phyloP scores from a whole-genome alignment of 257 asterid species.

The Nicotiana attenuata region DNA sequence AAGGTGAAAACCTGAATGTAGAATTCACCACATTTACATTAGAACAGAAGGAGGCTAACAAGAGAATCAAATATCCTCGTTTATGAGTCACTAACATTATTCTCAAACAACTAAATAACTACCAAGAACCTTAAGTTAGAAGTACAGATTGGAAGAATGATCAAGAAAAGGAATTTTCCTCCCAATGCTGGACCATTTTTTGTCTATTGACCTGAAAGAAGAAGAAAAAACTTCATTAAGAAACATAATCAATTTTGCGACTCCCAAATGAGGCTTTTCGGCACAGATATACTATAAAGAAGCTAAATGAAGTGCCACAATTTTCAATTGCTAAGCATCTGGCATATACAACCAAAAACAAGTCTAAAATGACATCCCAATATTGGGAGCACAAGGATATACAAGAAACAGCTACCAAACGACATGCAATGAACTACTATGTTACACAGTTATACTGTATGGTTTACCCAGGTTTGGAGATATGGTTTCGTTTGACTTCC shows the following conservation, averaged over 20 bases:
- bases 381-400: background rate
- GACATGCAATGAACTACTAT: background rate
- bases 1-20: background rate
- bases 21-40: constrained; percentile 4
- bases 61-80: constrained; percentile 2
- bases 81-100: background rate
- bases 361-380: background rate
- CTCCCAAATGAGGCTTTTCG: background rate
- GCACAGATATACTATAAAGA: background rate
- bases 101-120: background rate
- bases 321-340: background rate
- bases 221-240: background rate
- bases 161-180: constrained; percentile 8
- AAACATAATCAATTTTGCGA: background rate
- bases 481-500: background rate
- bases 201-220: background rate
- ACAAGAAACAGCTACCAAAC: background rate
- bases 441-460: background rate
- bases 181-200: background rate
- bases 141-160: constrained; percentile 4
- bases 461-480: background rate
- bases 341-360: background rate
- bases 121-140: background rate
- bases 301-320: background rate
- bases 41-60: background rate